These are phyloP conservation scores for Backusella mclennaniae DNA, from an alignment of 192 early-diverging fungal genomes.

Conservation along the genomic window DNA sequence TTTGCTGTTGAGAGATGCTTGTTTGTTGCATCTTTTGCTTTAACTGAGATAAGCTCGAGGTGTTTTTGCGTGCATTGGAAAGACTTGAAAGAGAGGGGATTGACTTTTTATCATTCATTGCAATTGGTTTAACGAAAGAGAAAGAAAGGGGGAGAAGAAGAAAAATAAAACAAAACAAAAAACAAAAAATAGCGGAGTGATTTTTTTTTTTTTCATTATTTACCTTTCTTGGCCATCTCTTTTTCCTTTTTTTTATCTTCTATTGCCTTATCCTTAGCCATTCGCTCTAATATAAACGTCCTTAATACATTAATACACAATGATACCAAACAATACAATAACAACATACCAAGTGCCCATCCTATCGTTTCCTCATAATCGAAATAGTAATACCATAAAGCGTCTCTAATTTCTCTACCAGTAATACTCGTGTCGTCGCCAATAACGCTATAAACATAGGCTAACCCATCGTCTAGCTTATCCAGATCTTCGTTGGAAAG, in stretches of 20 bases:
- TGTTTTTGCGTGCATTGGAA: neutral
- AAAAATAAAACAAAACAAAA: neutral
- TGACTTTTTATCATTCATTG: neutral
- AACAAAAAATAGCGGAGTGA: neutral
- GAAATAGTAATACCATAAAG: constrained; percentile 75
- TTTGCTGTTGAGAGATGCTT: neutral
- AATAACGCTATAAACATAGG: constrained; percentile 58
- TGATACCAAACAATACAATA: neutral
- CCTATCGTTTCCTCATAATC: constrained; percentile 64
- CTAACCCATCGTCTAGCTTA: constrained; percentile 52
- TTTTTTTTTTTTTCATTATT: neutral
- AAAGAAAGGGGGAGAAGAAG: neutral
- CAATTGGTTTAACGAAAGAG: neutral
- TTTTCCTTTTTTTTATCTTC: constrained; percentile 17
- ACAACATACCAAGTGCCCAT: constrained; percentile 64
- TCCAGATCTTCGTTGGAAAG: constrained; percentile 35
- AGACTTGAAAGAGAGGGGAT: constrained; percentile 11
- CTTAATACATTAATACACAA: neutral
- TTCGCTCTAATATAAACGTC: neutral
- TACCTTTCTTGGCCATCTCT: constrained; percentile 10
- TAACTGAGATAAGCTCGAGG: neutral
- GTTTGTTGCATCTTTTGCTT: constrained; percentile 1
- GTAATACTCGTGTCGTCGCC: constrained; percentile 54
- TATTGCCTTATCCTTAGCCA: constrained; percentile 10
- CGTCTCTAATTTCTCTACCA: constrained; percentile 64